These are phyloP conservation scores for Rosa lucieae DNA, from an alignment of 306 rosid genomes.

Conservation along the genomic window DNA sequence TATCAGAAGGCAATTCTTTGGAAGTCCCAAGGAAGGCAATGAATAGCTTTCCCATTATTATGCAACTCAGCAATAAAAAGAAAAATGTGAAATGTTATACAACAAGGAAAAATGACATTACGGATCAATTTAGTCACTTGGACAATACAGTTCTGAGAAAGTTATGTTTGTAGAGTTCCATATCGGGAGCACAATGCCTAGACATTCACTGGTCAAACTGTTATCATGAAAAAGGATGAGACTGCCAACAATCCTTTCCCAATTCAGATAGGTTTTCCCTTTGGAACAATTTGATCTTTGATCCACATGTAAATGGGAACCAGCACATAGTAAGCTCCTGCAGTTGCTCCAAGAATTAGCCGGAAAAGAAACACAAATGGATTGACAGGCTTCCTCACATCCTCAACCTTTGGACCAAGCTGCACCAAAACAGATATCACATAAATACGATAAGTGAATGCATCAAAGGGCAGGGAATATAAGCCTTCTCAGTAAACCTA, in stretches of 20 bases:
- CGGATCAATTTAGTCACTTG: slow-evolving; percentile 7
- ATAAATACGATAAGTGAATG: neutral
- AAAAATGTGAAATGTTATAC: neutral
- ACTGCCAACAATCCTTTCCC: neutral
- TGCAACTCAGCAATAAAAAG: neutral
- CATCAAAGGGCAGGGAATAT: neutral
- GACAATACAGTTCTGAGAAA: neutral
- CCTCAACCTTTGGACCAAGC: slow-evolving; percentile 90
- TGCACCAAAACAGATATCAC: slow-evolving; percentile 39
- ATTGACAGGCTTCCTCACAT: slow-evolving; percentile 56
- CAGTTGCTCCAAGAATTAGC: slow-evolving; percentile 59
- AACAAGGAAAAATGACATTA: neutral
- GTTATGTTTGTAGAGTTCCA: neutral
- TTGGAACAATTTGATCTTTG: slow-evolving; percentile 71
- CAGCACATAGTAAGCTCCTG: slow-evolving; percentile 70
- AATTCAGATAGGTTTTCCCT: slow-evolving; percentile 63
- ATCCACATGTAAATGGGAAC: slow-evolving; percentile 85
- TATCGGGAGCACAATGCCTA: neutral
- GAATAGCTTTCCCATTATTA: neutral
- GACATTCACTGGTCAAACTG: neutral
- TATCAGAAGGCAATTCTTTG: too few relatives aligned
- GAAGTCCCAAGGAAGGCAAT: neutral
- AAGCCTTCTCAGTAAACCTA: neutral
- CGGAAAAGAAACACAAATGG: slow-evolving; percentile 54
- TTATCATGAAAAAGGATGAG: neutral